Base-by-base conservation (phyloP, 768 basidiomycete species). In the Agaricus subrufescens region DNA sequence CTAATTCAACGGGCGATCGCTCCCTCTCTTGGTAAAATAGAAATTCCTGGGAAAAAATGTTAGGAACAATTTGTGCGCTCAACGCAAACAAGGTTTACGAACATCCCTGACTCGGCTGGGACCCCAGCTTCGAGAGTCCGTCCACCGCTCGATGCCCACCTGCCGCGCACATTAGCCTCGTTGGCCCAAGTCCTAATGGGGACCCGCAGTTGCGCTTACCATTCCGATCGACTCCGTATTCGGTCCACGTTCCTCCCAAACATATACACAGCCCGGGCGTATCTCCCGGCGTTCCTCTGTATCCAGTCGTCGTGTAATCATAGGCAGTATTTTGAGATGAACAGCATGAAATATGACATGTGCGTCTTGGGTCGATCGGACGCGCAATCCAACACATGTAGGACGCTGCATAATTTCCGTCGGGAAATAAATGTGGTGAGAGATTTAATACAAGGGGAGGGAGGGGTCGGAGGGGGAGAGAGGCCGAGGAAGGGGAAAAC, bases 121-220 rank as follows among this genome's bases (percentile, higher is more conserved):
- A 0, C 89, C 89, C 89, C 89, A 91, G 58, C 82, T 72, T 60
- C 84, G 84, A 4, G 84, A 88, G 63, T 90, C 89, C 29, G 89
- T 91, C 89, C 89, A 91, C 53, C 89, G 78, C 65, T 90, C 87
- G 37, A 91, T 88, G 43, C 86, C 87, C 56, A 87, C 76, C 86
- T 88, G 61, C 48, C 48, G 34, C 7, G 19, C 25, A 34, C 19
- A 19, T 19, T 19, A 46, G 50, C 42, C 52, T 63, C 15, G 46
- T 29, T 38, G 26, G 29, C 15, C 57, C 59, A 62, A 54, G 58
- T 44, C 54, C 46, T 19, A 26, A 44, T 42, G 31, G 37, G 51
- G 55, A 46, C 46, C 51, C 11, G 37, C 57, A 40, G 34, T 43
- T 58, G 45, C 80, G 45, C 80, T 65, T 65, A 89, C 85, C 58